Base-by-base conservation (phyloP, 1,139 yeast genomes). In the Oligophagozyma castellii region DNA sequence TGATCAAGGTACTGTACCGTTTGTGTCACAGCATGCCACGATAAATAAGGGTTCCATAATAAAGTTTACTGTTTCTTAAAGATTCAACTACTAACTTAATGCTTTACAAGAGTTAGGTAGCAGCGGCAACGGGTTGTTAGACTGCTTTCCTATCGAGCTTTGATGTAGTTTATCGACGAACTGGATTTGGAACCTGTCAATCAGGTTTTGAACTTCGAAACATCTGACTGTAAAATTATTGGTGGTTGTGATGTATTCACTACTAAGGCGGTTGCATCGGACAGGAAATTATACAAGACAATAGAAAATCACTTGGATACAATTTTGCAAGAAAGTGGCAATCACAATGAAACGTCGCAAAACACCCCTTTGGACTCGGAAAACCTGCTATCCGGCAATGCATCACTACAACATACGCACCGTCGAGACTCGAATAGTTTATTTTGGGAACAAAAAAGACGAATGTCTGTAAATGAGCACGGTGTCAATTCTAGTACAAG, bases 161-260 rank as follows among this genome's bases (percentile, higher is more conserved):
- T n/a, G n/a, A n/a, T n/a, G 10, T 36, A 86, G 89, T 89, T 81
- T 56, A 75, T 89, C 37, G 96, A 89, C 52, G 93, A 78, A 46
- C 77, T 83, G 21, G 95, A 86, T 46, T 73, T 89, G 16, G 95
- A 84, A 53, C 65, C 78, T 43, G 80, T 89, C 24, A 84, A 84
- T 49, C 89, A 86, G 44, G 79, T 80, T 33, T 70, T 89, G 34
- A 77, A 77, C 44, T 86, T 86, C 53, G 89, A 81, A 42, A 77
- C 94, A 4, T 73, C 74, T 8, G 98, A 92, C 46, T 74, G 86
- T 51, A 81, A 76, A 45, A 68, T 89, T 19, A 71, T 73, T 32
- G 96, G 96, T n/a, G 89, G 93, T 14, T 77, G 95, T 50, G 99
- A 89, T 48, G 63, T 89, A 27, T 89, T 83, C 51, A 81, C 96